Evolutionary conservation across 1,284 basidiomycete genomes (phyloP).

Genomic region (Irpex sp.): DNA sequence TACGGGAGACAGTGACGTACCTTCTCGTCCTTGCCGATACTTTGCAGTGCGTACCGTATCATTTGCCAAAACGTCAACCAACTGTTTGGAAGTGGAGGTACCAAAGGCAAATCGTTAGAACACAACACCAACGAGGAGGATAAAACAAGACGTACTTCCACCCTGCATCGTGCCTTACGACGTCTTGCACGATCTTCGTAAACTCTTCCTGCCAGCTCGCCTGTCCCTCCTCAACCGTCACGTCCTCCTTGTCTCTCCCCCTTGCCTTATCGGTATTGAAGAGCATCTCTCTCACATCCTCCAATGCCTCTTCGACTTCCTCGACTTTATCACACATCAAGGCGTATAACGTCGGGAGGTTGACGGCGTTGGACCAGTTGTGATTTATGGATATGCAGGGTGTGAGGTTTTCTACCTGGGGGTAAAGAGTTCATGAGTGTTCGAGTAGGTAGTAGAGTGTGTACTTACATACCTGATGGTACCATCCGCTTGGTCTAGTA

Average conservation of each 20-base stretch:
- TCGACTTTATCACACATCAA: constrained; percentile 27
- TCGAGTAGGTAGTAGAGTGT: no score
- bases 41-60: constrained; percentile 20
- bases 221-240: neutral
- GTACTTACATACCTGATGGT: constrained; percentile 27
- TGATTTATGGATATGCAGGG: constrained; percentile 28
- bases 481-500: constrained; percentile 27
- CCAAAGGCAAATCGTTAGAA: neutral
- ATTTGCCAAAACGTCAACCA: constrained; percentile 28
- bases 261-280: neutral
- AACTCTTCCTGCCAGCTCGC: constrained; percentile 21
- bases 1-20: neutral
- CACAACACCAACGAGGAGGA: neutral
- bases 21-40: neutral
- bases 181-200: constrained; percentile 25
- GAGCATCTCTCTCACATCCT: constrained; percentile 23
- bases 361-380: constrained; percentile 30
- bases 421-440: no score
- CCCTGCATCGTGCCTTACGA: constrained; percentile 29
- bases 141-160: constrained; percentile 23
- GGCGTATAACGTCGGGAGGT: constrained; percentile 24
- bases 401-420: constrained; percentile 28
- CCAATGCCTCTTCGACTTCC: constrained; percentile 26
- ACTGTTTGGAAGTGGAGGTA: constrained; percentile 9
- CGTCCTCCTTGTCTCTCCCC: neutral